Evolutionary conservation across 345 rosid genomes (phyloP), one percentile per base, ranked within the genome.

Genomic region (Camelina hispida): DNA sequence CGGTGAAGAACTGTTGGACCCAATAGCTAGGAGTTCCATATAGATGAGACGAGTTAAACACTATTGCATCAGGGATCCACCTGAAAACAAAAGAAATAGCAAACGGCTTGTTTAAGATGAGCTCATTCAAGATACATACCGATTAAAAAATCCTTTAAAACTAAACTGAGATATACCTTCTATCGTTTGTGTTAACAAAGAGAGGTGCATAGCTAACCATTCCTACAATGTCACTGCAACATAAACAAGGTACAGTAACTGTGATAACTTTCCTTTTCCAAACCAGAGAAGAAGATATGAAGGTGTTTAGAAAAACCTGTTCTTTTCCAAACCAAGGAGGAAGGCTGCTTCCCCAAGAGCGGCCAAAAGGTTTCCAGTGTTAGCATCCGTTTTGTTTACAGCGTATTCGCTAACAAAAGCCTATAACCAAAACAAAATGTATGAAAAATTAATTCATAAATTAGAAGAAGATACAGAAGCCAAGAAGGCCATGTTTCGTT

Each of bases 21-120:
- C 98, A 94, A 73, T 90, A 94, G 87, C 98, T 94, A 8, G 98
- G 98, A 70, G 98, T 91, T 82, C 98, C 98, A 78, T 87, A 94
- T 2, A 32, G n/a, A 35, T 81, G 88, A 2, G 86, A 86, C 9
- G 97, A 84, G 63, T 90, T 80, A 81, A 85, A 91, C 63, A 90
- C 96, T 40, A 94, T 94, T 38, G 97, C 93, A 82, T 94, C 98
- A 3, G 98, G 97, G 38, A 74, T 85, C 97, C 96, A 94, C 80
- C 95, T 94, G 22, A 38, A 22, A 17, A 28, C 7, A 1, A 34
- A 34, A 2, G 7, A 4, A 14, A 50, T 61, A 46, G 18, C 13
- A 15, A 1, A 52, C 37, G 13, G 40, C 48, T 62, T 63, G 51
- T 63, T 30, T 44, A 17, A 20, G 18, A 32, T 32, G 9, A 14